Base-by-base conservation (phyloP, 371 early-diverging fungal species). In the Thermomucor indicae-seudaticae region DNA sequence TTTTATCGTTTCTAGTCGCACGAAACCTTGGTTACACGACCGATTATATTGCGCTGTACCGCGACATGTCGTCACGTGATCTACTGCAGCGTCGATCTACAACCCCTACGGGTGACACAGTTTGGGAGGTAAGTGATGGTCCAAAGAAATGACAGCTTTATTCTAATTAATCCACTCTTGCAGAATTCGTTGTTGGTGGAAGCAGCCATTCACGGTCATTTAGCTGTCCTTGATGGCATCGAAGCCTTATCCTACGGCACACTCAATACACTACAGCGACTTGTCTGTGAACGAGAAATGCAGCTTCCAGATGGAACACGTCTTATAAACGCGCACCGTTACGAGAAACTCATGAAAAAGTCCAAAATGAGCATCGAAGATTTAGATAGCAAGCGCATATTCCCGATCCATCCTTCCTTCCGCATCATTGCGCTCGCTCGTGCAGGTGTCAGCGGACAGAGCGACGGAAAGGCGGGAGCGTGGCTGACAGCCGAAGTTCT, bases 21-120 rank as follows among this genome's bases (percentile, higher is more conserved):
- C 68, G 71, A 41, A 68, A 78, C 19, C 65, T 90, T 30, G 89
- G 90, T 10, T 88, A 86, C 56, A 72, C 73, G 17, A 75, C 80
- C 37, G 86, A 88, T 41, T 83, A 79, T 42, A 84, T 90, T 35
- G 88, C 88, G 2, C 63, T 91, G 10, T 90, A 85, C 65, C 79
- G 83, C 47, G 92, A 92, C 49, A 89, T 92, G 89, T 86, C 88
- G n/a, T 82, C 89, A 4, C 76, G 91, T 10, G 92, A 92, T 58
- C 68, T 92, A 5, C 67, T 92, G n/a, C 91, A 92, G 49, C 79
- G 89, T 35, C 78, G 92, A 34, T 73, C 80, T 32, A 92, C 91
- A 1, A 82, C 84, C 0, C 67, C 74, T 27, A 58, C 75, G 4
- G 92, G 92, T 43, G 88, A 90, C 29, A 92, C 92, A 2, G 65